Conservation (phyloP, 2,329 filamentous ascomycete species). For the Diaporthe sp. region DNA sequence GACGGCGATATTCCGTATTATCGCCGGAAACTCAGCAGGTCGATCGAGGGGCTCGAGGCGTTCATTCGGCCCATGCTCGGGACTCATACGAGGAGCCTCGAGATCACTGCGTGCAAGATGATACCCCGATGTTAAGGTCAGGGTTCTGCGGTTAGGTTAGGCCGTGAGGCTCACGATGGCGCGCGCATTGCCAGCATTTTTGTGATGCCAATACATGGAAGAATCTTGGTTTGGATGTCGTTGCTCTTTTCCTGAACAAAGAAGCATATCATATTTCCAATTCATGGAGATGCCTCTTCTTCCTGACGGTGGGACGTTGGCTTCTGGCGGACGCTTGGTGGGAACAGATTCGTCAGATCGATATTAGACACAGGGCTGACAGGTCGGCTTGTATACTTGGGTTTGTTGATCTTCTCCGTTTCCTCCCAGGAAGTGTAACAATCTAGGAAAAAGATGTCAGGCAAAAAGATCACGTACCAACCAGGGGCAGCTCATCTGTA, state of each 20-base stretch:
- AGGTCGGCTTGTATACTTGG: not conserved
- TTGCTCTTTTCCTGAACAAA: no score
- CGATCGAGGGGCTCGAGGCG: not conserved
- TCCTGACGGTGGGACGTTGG: not conserved
- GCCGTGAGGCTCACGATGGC: not conserved
- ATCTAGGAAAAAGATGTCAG: not conserved
- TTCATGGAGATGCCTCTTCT: no score
- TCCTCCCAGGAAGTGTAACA: no score
- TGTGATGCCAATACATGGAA: not conserved
- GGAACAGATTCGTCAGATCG: not conserved
- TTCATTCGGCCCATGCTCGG: not conserved
- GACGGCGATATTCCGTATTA: not conserved
- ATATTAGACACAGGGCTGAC: not conserved
- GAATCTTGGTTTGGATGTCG: no score
- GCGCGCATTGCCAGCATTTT: not conserved
- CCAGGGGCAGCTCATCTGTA: no score
- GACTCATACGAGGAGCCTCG: not conserved
- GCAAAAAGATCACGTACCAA: no score
- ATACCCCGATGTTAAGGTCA: not conserved
- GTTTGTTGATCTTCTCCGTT: not conserved
- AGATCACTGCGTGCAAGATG: constrained; percentile 9
- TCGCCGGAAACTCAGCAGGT: not conserved
- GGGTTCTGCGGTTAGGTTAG: not conserved
- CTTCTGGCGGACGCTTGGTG: not conserved
- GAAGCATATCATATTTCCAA: no score